Percentiles rank a stretch among this genome's conserved stretches.
phyloP scores from a whole-genome alignment of 495 filamentous ascomycete genomes.

The Cercophora newfieldiana region DNA sequence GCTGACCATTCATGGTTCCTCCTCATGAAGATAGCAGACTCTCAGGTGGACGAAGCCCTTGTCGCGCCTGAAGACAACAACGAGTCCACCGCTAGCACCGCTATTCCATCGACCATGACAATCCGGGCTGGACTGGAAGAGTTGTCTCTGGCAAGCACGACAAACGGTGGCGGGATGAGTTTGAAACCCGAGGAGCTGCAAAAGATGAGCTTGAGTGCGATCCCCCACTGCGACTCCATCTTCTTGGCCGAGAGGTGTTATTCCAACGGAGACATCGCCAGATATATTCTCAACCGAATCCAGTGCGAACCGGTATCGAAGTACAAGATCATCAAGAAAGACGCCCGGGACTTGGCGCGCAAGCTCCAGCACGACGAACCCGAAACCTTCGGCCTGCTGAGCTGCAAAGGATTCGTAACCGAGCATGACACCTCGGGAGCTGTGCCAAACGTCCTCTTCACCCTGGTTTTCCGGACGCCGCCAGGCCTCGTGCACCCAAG shows the following conservation, averaged over 20 bases:
- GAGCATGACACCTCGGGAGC: neutral
- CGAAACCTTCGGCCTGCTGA: slow-evolving; percentile 49
- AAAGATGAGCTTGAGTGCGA: slow-evolving; percentile 19
- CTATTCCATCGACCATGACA: neutral
- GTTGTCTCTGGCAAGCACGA: neutral
- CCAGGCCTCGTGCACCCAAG: neutral
- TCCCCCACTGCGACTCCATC: slow-evolving; percentile 13
- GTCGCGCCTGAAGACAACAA: neutral
- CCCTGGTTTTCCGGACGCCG: slow-evolving; percentile 26
- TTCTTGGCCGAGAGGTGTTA: neutral
- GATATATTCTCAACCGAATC: slow-evolving; percentile 19
- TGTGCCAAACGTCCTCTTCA: slow-evolving; percentile 12
- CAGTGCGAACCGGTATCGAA: slow-evolving; percentile 21
- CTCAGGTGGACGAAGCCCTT: slow-evolving; percentile 31
- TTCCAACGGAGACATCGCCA: neutral
- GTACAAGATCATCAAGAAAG: slow-evolving; percentile 21
- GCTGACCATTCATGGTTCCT: slow-evolving; percentile 45
- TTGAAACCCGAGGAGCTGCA: slow-evolving; percentile 19
- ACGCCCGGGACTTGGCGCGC: slow-evolving; percentile 44
- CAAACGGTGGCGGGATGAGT: neutral
- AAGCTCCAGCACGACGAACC: slow-evolving; percentile 41
- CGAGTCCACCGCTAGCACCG: neutral
- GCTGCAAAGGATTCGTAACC: slow-evolving; percentile 42
- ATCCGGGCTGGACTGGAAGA: neutral
- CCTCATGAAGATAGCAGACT: slow-evolving; percentile 34